Conservation (phyloP, 1,284 basidiomycete genomes). For the Vanrija humicola region DNA sequence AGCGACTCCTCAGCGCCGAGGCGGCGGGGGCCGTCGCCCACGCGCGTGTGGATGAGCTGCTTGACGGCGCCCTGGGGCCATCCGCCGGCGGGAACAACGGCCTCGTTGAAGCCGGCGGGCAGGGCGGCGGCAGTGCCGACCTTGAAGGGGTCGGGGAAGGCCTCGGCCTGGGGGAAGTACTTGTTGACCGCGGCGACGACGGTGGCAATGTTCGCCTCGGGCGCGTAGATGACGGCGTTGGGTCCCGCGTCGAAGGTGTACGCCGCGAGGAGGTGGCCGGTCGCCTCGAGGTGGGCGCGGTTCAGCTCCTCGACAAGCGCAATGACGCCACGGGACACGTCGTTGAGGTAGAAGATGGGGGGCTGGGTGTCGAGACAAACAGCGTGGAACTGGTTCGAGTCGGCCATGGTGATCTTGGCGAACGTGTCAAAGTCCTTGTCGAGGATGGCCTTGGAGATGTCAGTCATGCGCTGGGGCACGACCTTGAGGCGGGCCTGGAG, state of each 20-base stretch:
- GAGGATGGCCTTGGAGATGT: conserved; percentile 75
- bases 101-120: conserved; percentile 69
- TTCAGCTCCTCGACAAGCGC: conserved; percentile 89
- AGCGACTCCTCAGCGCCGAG: conserved; percentile 47
- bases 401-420: conserved; percentile 88
- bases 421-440: conserved; percentile 82
- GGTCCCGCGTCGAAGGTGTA: conserved; percentile 99
- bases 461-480: conserved; percentile 82
- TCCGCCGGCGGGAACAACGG: conserved; percentile 60
- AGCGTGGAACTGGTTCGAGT: conserved; percentile 98
- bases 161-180: conserved; percentile 76
- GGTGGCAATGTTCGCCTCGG: conserved; percentile 68
- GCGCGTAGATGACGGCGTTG: conserved; percentile 95
- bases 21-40: conserved; percentile 80
- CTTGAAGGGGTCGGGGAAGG: conserved; percentile 71
- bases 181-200: conserved; percentile 69
- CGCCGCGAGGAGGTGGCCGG: conserved; percentile 71
- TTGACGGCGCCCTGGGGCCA: conserved; percentile 75
- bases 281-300: conserved; percentile 64
- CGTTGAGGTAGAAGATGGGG: conserved; percentile 99
- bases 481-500: conserved; percentile 87
- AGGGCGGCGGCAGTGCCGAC: conserved; percentile 43
- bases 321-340: conserved; percentile 83
- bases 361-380: conserved; percentile 94
- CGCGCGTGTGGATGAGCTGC: conserved; percentile 80